Base-by-base conservation (phyloP, 805 yeast genomes). In the Saturnispora saitoi region DNA sequence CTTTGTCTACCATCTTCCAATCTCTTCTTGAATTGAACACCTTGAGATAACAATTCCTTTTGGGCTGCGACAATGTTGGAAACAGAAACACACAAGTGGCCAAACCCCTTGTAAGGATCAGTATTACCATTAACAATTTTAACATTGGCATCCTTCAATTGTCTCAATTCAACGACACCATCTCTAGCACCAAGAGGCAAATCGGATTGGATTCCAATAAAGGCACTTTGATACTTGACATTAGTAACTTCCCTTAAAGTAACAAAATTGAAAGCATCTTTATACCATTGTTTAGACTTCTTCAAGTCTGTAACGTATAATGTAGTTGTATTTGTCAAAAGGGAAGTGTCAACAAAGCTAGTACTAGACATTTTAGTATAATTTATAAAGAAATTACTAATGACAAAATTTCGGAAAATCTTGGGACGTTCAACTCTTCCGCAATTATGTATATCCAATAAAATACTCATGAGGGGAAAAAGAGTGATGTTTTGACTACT, bases 61-160 rank as follows among this genome's bases (percentile, higher is more conserved):
- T 91, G 88, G 5, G 81, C 69, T 10, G 63, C 75, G 47, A 68
- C 80, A 49, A 91, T 78, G 67, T 90, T 82, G 56, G 87, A 86
- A 14, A 90, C 96, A 1, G 95, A 75, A 56, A 91, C 69, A 67
- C 96, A 88, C 51, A 89, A 80, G 67, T 91, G 99, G 20, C 99
- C 99, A 61, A 90, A 91, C 0, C 99, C 98, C 56, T 91, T 77
- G 64, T 79, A 71, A 36, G 95, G 91, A 47, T 83, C 88, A 8
- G 73, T 79, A 63, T 93, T 91, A 51, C 99, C 99, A 61, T 83
- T 84, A 68, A 78, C 83, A 43, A 83, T 65, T 68, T 72, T 88
- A 1, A 43, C 47, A 20, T 40, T 28, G 8, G 71, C 80, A 65
- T 66, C 84, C 86, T 42, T 93, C 68, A 85, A 80, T 59, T 82